A percentile compares a stretch with the other conserved stretches of the same genome.
Evolutionary conservation across 176 grass and related monocot species (phyloP).

Genomic region (Oryza australiensis): DNA sequence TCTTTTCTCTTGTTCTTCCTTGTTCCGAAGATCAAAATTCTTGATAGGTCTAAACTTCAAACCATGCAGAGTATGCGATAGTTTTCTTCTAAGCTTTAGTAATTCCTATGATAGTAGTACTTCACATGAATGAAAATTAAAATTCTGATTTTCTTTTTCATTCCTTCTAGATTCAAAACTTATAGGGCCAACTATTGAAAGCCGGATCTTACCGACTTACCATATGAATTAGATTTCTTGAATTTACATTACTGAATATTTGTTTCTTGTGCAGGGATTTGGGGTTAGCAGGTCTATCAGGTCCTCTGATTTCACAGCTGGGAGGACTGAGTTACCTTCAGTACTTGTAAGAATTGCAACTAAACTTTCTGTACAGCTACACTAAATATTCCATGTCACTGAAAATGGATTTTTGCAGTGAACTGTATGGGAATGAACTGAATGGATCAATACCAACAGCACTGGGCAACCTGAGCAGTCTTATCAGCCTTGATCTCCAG

Average conservation of each 20-base stretch:
- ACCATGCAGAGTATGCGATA: neutral
- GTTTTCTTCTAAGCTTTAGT: neutral
- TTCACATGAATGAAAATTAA: neutral
- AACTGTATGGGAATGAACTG: constrained; percentile 20
- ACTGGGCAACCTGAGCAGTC: constrained; percentile 30
- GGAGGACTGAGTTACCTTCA: constrained; percentile 25
- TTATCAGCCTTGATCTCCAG: constrained; percentile 36
- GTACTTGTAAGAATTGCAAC: constrained; percentile 33
- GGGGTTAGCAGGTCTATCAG: constrained; percentile 37
- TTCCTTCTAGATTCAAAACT: neutral
- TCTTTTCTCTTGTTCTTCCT: neutral
- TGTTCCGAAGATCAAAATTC: neutral
- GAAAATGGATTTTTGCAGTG: constrained; percentile 16
- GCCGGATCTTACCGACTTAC: neutral
- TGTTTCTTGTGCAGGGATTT: constrained; percentile 36
- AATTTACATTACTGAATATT: neutral
- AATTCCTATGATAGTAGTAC: neutral
- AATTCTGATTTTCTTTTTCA: neutral
- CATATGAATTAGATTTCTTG: neutral
- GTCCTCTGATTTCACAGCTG: constrained; percentile 33
- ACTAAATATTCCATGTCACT: no score
- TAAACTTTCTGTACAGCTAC: neutral
- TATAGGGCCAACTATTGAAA: neutral
- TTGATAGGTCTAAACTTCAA: neutral
- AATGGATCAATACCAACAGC: constrained; percentile 34